A percentile compares a stretch with the other conserved stretches of the same genome.
Evolutionary conservation across 2,329 filamentous ascomycete genomes (phyloP).

Genomic region (Xenoacremonium recifei): DNA sequence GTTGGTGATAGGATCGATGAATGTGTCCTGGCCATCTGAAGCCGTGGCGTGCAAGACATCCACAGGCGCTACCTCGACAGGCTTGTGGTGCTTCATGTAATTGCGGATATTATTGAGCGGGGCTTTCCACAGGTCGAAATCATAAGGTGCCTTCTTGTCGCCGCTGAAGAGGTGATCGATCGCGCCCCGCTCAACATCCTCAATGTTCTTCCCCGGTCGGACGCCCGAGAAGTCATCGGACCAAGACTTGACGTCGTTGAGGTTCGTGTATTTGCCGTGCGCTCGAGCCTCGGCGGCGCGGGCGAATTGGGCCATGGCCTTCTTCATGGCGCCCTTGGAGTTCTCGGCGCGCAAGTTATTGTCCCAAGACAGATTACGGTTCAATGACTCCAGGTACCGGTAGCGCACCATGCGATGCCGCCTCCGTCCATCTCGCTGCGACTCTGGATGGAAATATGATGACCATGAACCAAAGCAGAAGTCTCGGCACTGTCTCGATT

Average conservation of each 20-base stretch:
- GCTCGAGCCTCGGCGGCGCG: slow-evolving; percentile 36
- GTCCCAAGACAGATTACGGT: slow-evolving; percentile 46
- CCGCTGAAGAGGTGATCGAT: slow-evolving; percentile 43
- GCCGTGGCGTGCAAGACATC: slow-evolving; percentile 22
- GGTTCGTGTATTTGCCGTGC: slow-evolving; percentile 33
- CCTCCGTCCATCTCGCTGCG: slow-evolving; percentile 42
- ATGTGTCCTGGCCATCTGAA: slow-evolving; percentile 9
- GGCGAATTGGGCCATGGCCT: slow-evolving; percentile 34
- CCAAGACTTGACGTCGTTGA: slow-evolving; percentile 34
- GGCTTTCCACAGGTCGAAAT: slow-evolving; percentile 29
- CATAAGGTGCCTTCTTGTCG: slow-evolving; percentile 17
- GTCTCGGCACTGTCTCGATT: slow-evolving; percentile 32
- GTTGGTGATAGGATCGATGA: slow-evolving; percentile 60
- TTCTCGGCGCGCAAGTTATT: slow-evolving; percentile 34
- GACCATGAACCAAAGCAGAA: slow-evolving; percentile 52
- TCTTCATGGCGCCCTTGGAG: slow-evolving; percentile 37
- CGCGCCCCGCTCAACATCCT: slow-evolving; percentile 44
- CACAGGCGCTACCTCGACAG: slow-evolving; percentile 18
- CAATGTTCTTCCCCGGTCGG: slow-evolving; percentile 41
- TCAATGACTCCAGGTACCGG: slow-evolving; percentile 45
- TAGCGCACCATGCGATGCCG: slow-evolving; percentile 43
- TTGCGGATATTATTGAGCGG: slow-evolving; percentile 33
- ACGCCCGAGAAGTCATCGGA: slow-evolving; percentile 36
- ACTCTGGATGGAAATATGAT: slow-evolving; percentile 39
- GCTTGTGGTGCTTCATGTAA: slow-evolving; percentile 24